Evolutionary conservation across 805 yeast genomes (phyloP), one percentile per base, ranked within the genome.

Genomic region (Alloascoidea hylecoeti): DNA sequence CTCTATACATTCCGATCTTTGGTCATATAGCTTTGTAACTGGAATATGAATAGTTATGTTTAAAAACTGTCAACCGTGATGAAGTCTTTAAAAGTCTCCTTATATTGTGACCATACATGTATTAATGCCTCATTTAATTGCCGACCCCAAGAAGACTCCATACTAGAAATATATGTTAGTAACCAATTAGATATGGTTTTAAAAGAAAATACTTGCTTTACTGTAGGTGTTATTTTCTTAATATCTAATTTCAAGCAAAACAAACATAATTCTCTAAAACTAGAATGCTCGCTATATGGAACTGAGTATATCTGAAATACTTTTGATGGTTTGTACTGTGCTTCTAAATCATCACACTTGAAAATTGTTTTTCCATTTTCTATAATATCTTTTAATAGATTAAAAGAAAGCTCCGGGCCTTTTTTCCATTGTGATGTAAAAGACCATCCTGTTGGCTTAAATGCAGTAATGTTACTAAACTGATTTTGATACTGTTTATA

Each of bases 221-320:
- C 98, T 0, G 98, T 92, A 0, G 96, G 92, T 5, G 86, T 72
- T 12, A 84, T 68, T 33, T 63, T 49, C 0, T 57, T 56, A 44
- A 73, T 68, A 4, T 66, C 54, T 33, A 84, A 46, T 16, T 66
- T 56, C 2, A 68, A 58, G 16, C 78, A 70, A 50, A 89, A 83
- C 39, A 68, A 65, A 9, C 78, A 65, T 30, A 92, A 62, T 49
- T 92, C 98, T 30, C 80, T 61, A 49, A 76, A 89, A 41, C 95
- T 83, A 6, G 95, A 84, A 58, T 92, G 98, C 51, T 92, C 98
- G 49, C 94, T 79, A 50, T 92, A 92, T 0, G 98, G 97, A 1
- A 88, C 70, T 6, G 68, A 55, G 46, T 78, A 76, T 1, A 74
- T 61, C 35, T 75, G 68, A 37, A 62, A 54, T 33, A 54, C 46